Evolutionary conservation across 169 alveolate species (phyloP).

Genomic region (Eimeria maxima): DNA sequence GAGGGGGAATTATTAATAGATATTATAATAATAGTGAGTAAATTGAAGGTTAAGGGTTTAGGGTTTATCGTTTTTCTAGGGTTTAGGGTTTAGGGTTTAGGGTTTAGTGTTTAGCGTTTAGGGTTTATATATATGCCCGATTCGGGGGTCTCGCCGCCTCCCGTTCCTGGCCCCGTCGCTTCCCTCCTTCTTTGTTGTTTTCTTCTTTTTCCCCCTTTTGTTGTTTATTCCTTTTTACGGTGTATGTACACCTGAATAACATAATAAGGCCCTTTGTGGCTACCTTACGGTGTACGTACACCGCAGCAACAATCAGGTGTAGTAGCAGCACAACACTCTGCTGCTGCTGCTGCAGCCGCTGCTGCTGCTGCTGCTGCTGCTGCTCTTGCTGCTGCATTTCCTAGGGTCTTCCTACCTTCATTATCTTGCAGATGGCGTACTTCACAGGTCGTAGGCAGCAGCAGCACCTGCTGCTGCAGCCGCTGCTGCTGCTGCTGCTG

Average conservation of each 20-base stretch:
- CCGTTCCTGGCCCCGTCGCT: not conserved
- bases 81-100: slow-evolving; percentile 26
- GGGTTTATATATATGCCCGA: not conserved
- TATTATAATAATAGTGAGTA: too few species aligned
- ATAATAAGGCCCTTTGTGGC: too few species aligned
- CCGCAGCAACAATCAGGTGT: not conserved
- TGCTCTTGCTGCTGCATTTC: not conserved
- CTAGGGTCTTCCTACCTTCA: not conserved
- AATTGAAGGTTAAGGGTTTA: not conserved
- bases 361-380: slow-evolving; percentile 23
- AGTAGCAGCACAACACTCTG: not conserved
- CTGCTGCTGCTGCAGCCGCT: slow-evolving; percentile 12
- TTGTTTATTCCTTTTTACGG: not conserved
- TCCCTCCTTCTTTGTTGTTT: not conserved
- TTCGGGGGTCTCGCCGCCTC: not conserved
- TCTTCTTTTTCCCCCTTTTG: not conserved
- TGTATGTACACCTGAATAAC: not conserved
- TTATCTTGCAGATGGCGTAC: not conserved
- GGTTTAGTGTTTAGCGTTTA: slow-evolving; percentile 31
- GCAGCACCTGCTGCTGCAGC: slow-evolving; percentile 46
- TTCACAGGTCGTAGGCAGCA: not conserved
- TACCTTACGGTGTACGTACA: too few species aligned
- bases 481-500: slow-evolving; percentile 21
- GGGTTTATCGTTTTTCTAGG: not conserved
- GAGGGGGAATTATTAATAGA: too few species aligned